Conservation (phyloP, 2,329 filamentous ascomycete genomes). For the Xenosphaeropsis pyriputrescens region DNA sequence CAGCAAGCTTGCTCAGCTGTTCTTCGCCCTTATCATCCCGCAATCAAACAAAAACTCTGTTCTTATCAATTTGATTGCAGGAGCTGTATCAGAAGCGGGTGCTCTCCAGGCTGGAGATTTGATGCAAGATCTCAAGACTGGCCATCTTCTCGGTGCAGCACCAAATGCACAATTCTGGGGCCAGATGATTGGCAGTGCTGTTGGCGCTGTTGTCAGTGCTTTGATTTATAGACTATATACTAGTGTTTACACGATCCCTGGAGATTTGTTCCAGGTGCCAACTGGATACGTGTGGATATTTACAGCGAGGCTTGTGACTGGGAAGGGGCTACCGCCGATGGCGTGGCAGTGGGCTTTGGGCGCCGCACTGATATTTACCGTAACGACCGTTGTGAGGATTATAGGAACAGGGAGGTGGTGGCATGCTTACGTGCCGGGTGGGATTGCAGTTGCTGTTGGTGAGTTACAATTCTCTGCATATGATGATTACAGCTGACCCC, state of each 20-base stretch:
- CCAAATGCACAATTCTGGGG: slow-evolving; percentile 96
- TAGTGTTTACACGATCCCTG: slow-evolving; percentile 76
- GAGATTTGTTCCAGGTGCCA: slow-evolving; percentile 81
- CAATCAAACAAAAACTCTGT: slow-evolving; percentile 68
- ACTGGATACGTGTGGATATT: slow-evolving; percentile 97
- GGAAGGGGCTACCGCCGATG: slow-evolving; percentile 73
- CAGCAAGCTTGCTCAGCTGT: slow-evolving; percentile 87
- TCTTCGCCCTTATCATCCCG: slow-evolving; percentile 85
- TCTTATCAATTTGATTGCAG: slow-evolving; percentile 89
- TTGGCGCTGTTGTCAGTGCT: slow-evolving; percentile 75
- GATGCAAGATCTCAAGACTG: slow-evolving; percentile 94
- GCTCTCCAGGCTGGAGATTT: slow-evolving; percentile 91
- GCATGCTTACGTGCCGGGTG: slow-evolving; percentile 71
- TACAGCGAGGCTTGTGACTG: slow-evolving; percentile 84
- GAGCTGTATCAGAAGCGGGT: slow-evolving; percentile 72
- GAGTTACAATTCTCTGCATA: slow-evolving; percentile 16
- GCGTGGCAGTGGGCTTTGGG: slow-evolving; percentile 66
- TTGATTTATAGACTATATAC: slow-evolving; percentile 85
- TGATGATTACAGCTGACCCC: not conserved
- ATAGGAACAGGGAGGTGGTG: slow-evolving; percentile 36
- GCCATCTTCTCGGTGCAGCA: slow-evolving; percentile 79
- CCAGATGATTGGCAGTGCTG: slow-evolving; percentile 78
- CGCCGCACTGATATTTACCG: slow-evolving; percentile 59
- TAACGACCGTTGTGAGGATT: slow-evolving; percentile 58
- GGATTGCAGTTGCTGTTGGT: slow-evolving; percentile 91